phyloP scores from a whole-genome alignment of 2,329 filamentous ascomycete genomes.

The Colletotrichum tabaci region DNA sequence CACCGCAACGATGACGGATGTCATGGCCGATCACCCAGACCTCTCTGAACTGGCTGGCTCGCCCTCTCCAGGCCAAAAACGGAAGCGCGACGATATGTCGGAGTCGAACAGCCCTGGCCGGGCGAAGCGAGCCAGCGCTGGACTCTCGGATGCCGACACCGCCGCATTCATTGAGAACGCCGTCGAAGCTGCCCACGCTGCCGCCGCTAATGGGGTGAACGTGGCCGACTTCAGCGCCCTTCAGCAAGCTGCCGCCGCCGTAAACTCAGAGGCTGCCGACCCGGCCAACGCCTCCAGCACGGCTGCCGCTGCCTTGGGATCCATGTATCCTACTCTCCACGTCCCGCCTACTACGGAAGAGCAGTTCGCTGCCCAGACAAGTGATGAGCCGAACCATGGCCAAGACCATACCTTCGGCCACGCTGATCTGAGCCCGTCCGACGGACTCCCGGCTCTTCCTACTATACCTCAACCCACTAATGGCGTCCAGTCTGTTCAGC shows the following conservation, averaged over 20 bases:
- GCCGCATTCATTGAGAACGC: constrained; percentile 70
- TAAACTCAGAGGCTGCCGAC: constrained; percentile 65
- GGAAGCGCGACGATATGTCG: constrained; percentile 65
- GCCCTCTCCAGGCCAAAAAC: constrained; percentile 65
- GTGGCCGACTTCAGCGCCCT: constrained; percentile 71
- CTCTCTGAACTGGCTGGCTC: constrained; percentile 55
- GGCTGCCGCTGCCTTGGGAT: constrained; percentile 70
- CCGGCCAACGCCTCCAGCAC: constrained; percentile 71
- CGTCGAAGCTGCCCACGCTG: constrained; percentile 60
- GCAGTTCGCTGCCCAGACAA: constrained; percentile 70
- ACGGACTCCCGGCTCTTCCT: constrained; percentile 44
- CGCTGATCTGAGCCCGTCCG: constrained; percentile 54
- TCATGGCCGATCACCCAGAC: constrained; percentile 64
- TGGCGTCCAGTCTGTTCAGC: constrained; percentile 35
- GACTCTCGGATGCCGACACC: constrained; percentile 58
- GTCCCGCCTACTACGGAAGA: constrained; percentile 72
- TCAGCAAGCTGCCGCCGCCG: constrained; percentile 65
- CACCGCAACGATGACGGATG: constrained; percentile 61
- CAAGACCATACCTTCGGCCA: constrained; percentile 55
- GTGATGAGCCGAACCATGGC: constrained; percentile 52
- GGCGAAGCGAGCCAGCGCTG: constrained; percentile 66
- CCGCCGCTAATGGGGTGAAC: constrained; percentile 59
- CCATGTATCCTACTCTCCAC: constrained; percentile 73
- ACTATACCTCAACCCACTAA: constrained; percentile 42
- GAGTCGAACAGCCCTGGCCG: constrained; percentile 66